These are phyloP conservation scores for Aspergillus tanneri DNA, from an alignment of 2,329 filamentous ascomycete species.

Conservation along the genomic window DNA sequence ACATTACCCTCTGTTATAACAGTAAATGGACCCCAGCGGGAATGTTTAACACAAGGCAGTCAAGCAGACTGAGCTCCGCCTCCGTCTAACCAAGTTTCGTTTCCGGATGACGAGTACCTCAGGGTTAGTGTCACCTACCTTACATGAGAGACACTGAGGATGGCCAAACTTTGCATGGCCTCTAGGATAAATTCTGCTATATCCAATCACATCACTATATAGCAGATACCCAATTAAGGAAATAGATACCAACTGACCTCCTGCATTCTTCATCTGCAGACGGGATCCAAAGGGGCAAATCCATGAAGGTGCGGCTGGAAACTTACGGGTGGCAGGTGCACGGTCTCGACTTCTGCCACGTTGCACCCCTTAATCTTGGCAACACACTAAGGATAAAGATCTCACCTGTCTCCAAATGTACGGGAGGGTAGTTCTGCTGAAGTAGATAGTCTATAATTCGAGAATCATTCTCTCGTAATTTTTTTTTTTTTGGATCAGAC, in stretches of 20 bases:
- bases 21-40: too few relatives aligned
- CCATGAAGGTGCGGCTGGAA: conserved; percentile 1
- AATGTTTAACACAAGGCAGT: too few relatives aligned
- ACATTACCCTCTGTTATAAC: too few relatives aligned
- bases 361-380: conserved; percentile 28
- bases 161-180: too few relatives aligned
- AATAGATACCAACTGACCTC: conserved; percentile 11
- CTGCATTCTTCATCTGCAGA: conserved; percentile 12
- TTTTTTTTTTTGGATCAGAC: not conserved
- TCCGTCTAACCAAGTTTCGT: not conserved
- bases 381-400: conserved; percentile 29
- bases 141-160: too few relatives aligned
- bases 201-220: conserved; percentile 1
- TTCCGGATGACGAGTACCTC: not conserved
- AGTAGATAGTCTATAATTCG: conserved; percentile 1
- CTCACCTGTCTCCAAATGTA: conserved; percentile 20
- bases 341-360: conserved; percentile 24
- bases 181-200: not conserved
- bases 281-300: not conserved
- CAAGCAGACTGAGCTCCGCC: not conserved
- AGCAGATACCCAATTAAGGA: conserved; percentile 8
- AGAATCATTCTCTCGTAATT: not conserved
- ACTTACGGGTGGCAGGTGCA: conserved; percentile 9
- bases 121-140: not conserved
- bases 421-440: conserved; percentile 4